A percentile compares a stretch with the other conserved stretches of the same genome.
Evolutionary conservation across 768 basidiomycete species (phyloP).

Genomic region (Tulasnella sp.): DNA sequence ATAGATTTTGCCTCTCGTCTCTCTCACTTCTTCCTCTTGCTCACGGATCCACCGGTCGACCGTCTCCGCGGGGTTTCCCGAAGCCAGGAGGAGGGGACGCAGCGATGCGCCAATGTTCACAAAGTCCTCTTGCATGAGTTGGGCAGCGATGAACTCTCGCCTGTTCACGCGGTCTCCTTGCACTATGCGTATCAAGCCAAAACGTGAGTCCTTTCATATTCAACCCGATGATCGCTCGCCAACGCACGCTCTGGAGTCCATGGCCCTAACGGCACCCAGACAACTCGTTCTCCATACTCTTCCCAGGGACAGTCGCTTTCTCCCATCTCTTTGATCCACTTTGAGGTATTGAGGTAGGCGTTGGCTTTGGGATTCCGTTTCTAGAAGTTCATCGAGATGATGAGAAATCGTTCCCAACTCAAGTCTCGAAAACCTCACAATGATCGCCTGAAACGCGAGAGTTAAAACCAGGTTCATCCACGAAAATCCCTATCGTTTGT

Average conservation of each 20-base stretch:
- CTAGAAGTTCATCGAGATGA: neutral
- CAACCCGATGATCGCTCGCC: neutral
- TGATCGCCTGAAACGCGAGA: neutral
- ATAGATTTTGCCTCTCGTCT: too few species aligned
- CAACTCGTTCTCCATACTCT: neutral
- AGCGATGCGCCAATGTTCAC: neutral
- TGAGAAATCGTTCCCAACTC: too few species aligned
- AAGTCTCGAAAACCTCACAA: neutral
- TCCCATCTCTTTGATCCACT: neutral
- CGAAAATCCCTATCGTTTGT: neutral
- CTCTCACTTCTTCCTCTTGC: neutral
- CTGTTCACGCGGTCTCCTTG: neutral
- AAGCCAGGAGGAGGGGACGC: constrained; percentile 5
- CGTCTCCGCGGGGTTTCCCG: constrained; percentile 1
- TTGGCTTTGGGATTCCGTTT: neutral
- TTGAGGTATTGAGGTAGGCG: neutral
- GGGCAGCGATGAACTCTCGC: neutral
- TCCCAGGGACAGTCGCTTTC: neutral
- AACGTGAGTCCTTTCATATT: neutral
- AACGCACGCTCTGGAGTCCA: neutral
- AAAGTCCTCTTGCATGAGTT: neutral
- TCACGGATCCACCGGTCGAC: neutral
- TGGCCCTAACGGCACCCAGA: neutral
- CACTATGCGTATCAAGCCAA: neutral
- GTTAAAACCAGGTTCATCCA: neutral